A percentile compares a stretch with the other conserved stretches of the same genome.
Evolutionary conservation across 108 stramenopile genomes (phyloP).

Genomic region (Conticribra guillardii): DNA sequence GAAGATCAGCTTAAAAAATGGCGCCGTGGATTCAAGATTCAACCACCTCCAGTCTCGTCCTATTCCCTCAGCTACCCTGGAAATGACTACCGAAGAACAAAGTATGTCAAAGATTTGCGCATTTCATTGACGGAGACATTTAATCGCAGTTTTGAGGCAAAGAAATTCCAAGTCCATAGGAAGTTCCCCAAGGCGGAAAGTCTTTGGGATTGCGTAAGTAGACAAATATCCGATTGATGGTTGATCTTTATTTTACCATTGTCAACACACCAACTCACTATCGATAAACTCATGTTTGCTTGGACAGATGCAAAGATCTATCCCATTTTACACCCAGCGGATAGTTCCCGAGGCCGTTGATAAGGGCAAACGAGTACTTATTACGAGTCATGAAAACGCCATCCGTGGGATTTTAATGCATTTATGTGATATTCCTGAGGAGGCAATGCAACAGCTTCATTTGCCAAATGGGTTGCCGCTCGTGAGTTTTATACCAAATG

Average conservation of each 20-base stretch:
- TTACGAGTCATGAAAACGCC: slow-evolving; percentile 93
- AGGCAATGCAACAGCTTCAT: slow-evolving; percentile 86
- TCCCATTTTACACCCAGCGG: slow-evolving; percentile 74
- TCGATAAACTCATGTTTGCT: not conserved
- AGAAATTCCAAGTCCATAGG: slow-evolving; percentile 58
- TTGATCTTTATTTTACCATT: too few relatives aligned
- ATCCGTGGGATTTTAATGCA: slow-evolving; percentile 94
- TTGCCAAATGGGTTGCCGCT: slow-evolving; percentile 88
- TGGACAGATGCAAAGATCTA: slow-evolving; percentile 56
- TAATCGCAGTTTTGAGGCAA: slow-evolving; percentile 63
- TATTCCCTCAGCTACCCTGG: slow-evolving; percentile 82
- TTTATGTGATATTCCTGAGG: slow-evolving; percentile 88
- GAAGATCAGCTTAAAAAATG: slow-evolving; percentile 87
- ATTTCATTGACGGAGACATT: slow-evolving; percentile 65
- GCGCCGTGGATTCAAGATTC: slow-evolving; percentile 79
- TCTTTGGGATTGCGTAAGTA: slow-evolving; percentile 65
- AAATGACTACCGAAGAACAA: slow-evolving; percentile 71
- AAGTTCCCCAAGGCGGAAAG: slow-evolving; percentile 82
- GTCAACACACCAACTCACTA: too few relatives aligned
- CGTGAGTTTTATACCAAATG: not conserved
- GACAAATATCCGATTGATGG: too few relatives aligned
- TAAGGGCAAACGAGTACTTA: slow-evolving; percentile 88
- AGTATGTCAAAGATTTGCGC: slow-evolving; percentile 69
- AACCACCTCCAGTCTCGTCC: slow-evolving; percentile 81
- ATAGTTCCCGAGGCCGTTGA: slow-evolving; percentile 82